A percentile compares a stretch with the other conserved stretches of the same genome.
Evolutionary conservation across 306 rosid genomes (phyloP).

Genomic region (Quercus dentata): DNA sequence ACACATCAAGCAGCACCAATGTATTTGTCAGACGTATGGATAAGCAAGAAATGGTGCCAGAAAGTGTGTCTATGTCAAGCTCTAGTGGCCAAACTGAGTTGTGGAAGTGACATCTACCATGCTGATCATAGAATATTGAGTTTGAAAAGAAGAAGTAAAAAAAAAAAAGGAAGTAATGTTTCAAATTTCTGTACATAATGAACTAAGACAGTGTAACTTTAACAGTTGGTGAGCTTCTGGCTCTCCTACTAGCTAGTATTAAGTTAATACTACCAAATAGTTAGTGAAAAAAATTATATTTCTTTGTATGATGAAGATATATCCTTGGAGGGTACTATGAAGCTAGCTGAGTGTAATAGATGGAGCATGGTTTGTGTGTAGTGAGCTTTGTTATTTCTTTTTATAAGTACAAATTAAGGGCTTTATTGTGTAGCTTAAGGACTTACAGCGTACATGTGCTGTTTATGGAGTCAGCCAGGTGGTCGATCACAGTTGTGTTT

Average conservation of each 20-base stretch:
- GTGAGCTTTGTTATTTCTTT: conserved; percentile 8
- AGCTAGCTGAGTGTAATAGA: not conserved
- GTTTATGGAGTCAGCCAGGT: conserved; percentile 37
- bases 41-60: conserved; percentile 50
- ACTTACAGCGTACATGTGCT: conserved; percentile 38
- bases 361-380: conserved; percentile 7
- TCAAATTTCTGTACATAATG: conserved; percentile 61
- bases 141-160: conserved; percentile 10
- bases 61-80: conserved; percentile 52
- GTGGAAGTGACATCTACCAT: conserved; percentile 44
- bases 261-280: conserved; percentile 17
- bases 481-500: conserved; percentile 29
- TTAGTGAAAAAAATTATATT: not conserved
- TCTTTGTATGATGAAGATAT: not conserved
- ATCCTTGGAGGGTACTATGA: conserved; percentile 3
- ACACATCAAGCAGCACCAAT: conserved; percentile 2
- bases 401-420: not conserved
- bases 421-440: conserved; percentile 14
- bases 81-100: conserved; percentile 54
- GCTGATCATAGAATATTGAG: conserved; percentile 32
- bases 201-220: conserved; percentile 36
- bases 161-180: conserved; percentile 12
- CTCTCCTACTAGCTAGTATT: conserved; percentile 19
- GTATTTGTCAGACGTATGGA: conserved; percentile 35
- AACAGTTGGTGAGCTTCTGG: conserved; percentile 32